Base-by-base conservation (phyloP, 164 flowering plant species). In the Annona cherimola region DNA sequence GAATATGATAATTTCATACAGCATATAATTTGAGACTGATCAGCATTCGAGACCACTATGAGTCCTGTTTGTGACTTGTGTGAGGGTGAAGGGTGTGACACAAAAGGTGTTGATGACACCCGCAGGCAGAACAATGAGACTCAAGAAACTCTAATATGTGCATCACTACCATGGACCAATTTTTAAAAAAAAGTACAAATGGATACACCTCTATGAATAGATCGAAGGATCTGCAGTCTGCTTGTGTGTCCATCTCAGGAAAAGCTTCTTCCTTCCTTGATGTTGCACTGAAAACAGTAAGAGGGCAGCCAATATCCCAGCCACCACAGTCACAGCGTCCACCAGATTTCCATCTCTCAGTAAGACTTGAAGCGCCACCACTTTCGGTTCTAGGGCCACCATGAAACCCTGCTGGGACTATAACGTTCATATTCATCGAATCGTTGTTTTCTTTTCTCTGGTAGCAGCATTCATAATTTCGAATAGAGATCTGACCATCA, bases 301-400 rank as follows among this genome's bases (percentile, higher is more conserved):
- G 82, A 26, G 94, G 93, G 71, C 99, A 95, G 4, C 97, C 98
- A n/a, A 85, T 45, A 76, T 95, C 98, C 99, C 99, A 95, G 40
- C 99, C 99, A 57, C 98, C 98, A 76, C 99, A 95, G 69, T 93
- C 97, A 79, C 99, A 95, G 14, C 46, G 73, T 41, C 99, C 99
- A 59, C 89, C 95, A 50, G 97, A 84, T 61, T 71, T 85, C 97
- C 97, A 94, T 81, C 99, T 84, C 67, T 91, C 88, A 66, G 67
- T 74, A 41, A 93, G 86, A 73, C 89, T 77, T 40, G 93, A 89
- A 4, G 96, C 94, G 7, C 94, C 93, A 44, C 89, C 89, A 62
- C 75, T 72, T 76, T 76, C 70, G 41, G 82, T 85, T 79, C 80
- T 83, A 43, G 93, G 92, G 67, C 94, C 90, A 62, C 97, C 96